Evolutionary conservation across 2,329 filamentous ascomycete species (phyloP).

Genomic region (Ceratocystis albifundus): DNA sequence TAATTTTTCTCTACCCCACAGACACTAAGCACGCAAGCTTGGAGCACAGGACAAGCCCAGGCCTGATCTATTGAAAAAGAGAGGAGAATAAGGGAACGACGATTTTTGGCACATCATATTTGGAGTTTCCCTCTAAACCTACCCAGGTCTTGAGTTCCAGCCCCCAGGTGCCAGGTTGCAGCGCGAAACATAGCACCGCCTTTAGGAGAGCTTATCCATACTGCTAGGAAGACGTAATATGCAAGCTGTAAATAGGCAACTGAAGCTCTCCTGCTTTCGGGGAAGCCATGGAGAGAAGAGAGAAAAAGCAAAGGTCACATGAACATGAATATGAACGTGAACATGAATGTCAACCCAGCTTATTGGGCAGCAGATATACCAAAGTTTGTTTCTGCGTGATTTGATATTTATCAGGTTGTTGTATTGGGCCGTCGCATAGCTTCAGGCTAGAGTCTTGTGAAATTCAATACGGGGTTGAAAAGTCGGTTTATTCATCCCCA

Average conservation of each 20-base stretch:
- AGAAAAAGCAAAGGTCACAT: neutral
- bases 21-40: neutral
- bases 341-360: neutral
- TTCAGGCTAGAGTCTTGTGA: neutral
- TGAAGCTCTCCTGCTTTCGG: neutral
- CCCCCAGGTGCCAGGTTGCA: neutral
- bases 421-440: neutral
- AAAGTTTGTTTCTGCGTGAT: neutral
- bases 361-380: neutral
- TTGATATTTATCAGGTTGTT: neutral
- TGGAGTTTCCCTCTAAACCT: neutral
- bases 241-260: neutral
- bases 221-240: neutral
- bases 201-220: neutral
- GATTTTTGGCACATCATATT: neutral
- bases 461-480: neutral
- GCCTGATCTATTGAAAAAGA: neutral
- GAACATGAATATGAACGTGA: neutral
- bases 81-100: neutral
- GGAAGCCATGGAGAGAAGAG: neutral
- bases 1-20: constrained; percentile 1
- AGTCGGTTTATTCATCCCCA: neutral
- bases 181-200: neutral
- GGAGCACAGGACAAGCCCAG: neutral
- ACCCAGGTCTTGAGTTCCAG: neutral